Evolutionary conservation across 257 asterid genomes (phyloP).

Genomic region (Penstemon barbatus): DNA sequence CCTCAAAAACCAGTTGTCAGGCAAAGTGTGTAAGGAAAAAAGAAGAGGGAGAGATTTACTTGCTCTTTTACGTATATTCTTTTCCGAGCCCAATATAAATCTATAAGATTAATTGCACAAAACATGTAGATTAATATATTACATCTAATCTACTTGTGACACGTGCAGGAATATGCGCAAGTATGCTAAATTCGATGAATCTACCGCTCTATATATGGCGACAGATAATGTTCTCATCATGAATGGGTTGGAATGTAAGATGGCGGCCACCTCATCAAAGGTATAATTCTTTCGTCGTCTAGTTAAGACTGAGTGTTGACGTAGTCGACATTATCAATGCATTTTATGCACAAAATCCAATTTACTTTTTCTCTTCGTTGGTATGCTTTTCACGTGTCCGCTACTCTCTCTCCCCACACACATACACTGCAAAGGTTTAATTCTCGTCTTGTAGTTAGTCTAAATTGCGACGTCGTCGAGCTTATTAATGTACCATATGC

Average conservation of each 20-base stretch:
- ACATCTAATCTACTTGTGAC: slow-evolving; percentile 25
- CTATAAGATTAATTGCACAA: neutral
- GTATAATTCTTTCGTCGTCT: slow-evolving; percentile 39
- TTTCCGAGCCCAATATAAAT: neutral
- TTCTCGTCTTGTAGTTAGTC: too few species aligned
- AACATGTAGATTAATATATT: neutral
- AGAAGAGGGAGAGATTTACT: neutral
- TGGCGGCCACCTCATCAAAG: slow-evolving; percentile 87
- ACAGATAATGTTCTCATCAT: slow-evolving; percentile 61
- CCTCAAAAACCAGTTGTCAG: neutral
- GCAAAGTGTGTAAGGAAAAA: neutral
- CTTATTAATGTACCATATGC: too few species aligned
- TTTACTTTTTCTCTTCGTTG: too few species aligned
- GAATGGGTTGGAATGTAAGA: slow-evolving; percentile 94
- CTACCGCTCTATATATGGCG: slow-evolving; percentile 55
- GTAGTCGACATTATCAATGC: neutral
- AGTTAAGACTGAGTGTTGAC: neutral
- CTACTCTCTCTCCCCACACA: too few species aligned
- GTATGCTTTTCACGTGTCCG: too few species aligned
- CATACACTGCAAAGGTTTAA: too few species aligned
- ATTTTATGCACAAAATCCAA: too few species aligned
- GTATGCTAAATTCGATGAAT: slow-evolving; percentile 52
- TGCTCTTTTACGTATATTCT: neutral
- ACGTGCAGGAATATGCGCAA: slow-evolving; percentile 66
- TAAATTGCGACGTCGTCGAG: too few species aligned